Conservation (phyloP, 148 eudicot species). For the Amaranthus cruentus region DNA sequence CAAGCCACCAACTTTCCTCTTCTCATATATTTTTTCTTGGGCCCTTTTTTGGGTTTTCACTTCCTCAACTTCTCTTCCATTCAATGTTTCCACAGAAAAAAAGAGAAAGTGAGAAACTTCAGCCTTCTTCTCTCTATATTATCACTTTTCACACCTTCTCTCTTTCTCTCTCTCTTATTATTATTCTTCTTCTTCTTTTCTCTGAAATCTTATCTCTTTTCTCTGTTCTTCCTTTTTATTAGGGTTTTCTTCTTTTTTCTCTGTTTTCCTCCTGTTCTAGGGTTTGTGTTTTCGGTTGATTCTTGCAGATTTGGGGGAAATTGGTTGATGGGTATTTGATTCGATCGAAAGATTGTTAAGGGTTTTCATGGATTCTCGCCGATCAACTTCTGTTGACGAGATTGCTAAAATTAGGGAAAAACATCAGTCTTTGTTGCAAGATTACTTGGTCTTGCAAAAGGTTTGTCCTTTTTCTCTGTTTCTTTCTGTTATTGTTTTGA, state of each 20-base stretch:
- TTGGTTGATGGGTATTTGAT: constrained; percentile 23
- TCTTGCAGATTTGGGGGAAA: constrained; percentile 1
- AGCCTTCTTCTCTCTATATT: background rate
- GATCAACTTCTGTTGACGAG: constrained; percentile 27
- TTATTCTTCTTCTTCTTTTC: background rate
- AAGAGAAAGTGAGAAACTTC: background rate
- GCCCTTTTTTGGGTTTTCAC: constrained; percentile 36
- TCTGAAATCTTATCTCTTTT: constrained; percentile 4
- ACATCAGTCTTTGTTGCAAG: constrained; percentile 40
- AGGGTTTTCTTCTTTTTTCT: constrained; percentile 14
- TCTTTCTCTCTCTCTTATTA: constrained; percentile 17
- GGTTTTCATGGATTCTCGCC: constrained; percentile 29
- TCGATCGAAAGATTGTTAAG: constrained; percentile 21
- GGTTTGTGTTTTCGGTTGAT: constrained; percentile 16
- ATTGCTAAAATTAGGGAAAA: constrained; percentile 30
- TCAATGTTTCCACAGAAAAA: constrained; percentile 22
- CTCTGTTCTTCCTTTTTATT: constrained; percentile 6
- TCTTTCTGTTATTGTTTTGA: background rate
- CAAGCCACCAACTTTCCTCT: constrained; percentile 15
- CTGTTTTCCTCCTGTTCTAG: constrained; percentile 9
- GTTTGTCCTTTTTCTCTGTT: constrained; percentile 23
- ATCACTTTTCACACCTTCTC: constrained; percentile 6
- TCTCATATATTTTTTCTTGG: constrained; percentile 4
- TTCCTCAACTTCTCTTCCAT: constrained; percentile 17
- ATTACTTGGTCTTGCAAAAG: constrained; percentile 58